Conservation (phyloP, 2,329 filamentous ascomycete genomes). For the Colletotrichum tropicale region DNA sequence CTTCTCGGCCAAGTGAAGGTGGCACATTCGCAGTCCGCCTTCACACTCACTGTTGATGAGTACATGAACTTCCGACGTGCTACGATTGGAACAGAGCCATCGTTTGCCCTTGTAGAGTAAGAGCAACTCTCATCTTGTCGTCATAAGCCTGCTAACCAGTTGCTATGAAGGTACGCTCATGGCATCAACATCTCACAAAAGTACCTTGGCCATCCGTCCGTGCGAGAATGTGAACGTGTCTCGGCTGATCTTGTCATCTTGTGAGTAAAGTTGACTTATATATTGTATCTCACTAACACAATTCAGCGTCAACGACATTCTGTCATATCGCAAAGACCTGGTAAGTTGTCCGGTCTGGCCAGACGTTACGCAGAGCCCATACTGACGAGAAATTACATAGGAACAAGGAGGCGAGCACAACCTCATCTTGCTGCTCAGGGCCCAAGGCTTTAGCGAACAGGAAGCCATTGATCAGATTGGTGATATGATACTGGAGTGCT, state of each 20-base stretch:
- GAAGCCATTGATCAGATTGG: not conserved
- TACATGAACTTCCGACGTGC: not conserved
- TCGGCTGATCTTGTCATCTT: not conserved
- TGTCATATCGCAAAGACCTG: not conserved
- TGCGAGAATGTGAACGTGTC: not conserved
- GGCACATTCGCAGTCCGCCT: not conserved
- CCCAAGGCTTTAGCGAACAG: not conserved
- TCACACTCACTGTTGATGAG: not conserved
- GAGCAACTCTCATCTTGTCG: not conserved
- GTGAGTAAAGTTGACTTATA: not conserved
- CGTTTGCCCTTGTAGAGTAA: not conserved
- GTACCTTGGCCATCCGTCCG: not conserved
- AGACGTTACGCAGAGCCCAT: not conserved
- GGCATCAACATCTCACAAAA: not conserved
- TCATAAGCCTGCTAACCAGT: not conserved
- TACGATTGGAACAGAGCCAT: not conserved
- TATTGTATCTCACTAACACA: not conserved
- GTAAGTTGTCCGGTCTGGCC: not conserved
- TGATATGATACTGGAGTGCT: not conserved
- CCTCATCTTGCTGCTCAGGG: not conserved
- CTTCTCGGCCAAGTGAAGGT: not conserved
- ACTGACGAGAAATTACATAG: not conserved
- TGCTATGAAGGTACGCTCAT: not conserved
- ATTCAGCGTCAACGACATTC: not conserved
- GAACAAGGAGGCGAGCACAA: not conserved